Evolutionary conservation across 2,329 filamentous ascomycete species (phyloP).

Genomic region (Graphium sp.): DNA sequence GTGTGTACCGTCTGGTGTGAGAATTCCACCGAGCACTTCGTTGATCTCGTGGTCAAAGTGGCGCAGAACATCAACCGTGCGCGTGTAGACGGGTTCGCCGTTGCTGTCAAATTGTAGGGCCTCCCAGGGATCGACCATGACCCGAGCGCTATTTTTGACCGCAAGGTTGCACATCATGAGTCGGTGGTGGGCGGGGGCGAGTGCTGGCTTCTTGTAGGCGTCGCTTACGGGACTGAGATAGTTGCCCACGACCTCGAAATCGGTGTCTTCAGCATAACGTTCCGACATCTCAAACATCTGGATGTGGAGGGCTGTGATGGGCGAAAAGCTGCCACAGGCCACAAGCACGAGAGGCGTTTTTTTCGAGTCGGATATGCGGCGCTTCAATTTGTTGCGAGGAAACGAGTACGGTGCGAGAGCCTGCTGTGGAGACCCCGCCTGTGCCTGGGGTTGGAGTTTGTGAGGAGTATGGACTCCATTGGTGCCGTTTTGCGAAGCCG

Average conservation of each 20-base stretch:
- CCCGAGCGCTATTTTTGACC: conserved; percentile 57
- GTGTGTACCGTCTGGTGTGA: conserved; percentile 47
- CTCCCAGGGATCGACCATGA: conserved; percentile 84
- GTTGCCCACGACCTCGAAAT: conserved; percentile 75
- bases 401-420: too few relatives aligned
- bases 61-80: conserved; percentile 76
- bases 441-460: too few relatives aligned
- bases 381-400: too few relatives aligned
- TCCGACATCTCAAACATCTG: conserved; percentile 81
- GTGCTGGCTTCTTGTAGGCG: conserved; percentile 5
- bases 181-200: conserved; percentile 19
- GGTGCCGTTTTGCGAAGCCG: too few relatives aligned
- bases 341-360: conserved; percentile 50
- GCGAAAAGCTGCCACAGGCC: conserved; percentile 57
- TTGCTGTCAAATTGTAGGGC: conserved; percentile 21
- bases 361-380: too few relatives aligned
- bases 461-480: too few relatives aligned
- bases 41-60: conserved; percentile 90
- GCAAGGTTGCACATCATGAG: conserved; percentile 65
- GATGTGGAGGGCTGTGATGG: conserved; percentile 60
- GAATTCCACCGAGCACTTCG: conserved; percentile 53
- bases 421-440: too few relatives aligned
- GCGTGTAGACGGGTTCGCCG: conserved; percentile 68
- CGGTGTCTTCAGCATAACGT: conserved; percentile 47
- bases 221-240: conserved; percentile 31